A percentile compares a stretch with the other conserved stretches of the same genome.
Conservation (phyloP, 805 yeast genomes). For the Wickerhamomyces strasburgensis region DNA sequence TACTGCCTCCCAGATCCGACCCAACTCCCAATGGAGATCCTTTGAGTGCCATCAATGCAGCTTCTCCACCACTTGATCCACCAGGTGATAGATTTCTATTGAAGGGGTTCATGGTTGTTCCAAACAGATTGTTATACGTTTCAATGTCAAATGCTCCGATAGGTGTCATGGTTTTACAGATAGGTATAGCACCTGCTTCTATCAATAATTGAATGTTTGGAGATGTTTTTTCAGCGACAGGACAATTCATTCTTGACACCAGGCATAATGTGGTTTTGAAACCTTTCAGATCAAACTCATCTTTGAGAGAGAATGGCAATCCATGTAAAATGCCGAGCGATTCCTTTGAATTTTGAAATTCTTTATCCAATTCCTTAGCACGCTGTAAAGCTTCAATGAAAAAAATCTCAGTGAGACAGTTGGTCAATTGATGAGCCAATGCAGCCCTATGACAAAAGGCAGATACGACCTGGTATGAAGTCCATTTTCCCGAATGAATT, state of each 20-base stretch:
- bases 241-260: slow-evolving; percentile 38
- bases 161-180: slow-evolving; percentile 50
- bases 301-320: slow-evolving; percentile 58
- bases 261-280: slow-evolving; percentile 44
- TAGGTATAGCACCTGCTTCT: slow-evolving; percentile 47
- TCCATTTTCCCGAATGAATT: slow-evolving; percentile 28
- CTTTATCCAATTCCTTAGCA: slow-evolving; percentile 51
- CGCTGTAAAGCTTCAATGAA: slow-evolving; percentile 49
- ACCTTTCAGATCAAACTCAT: slow-evolving; percentile 35
- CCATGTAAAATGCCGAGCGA: slow-evolving; percentile 64
- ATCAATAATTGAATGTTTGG: slow-evolving; percentile 36
- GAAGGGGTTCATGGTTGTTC: slow-evolving; percentile 41
- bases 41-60: slow-evolving; percentile 38
- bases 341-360: slow-evolving; percentile 39
- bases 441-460: slow-evolving; percentile 57
- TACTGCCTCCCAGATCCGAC: slow-evolving; percentile 49
- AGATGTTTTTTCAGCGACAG: slow-evolving; percentile 42
- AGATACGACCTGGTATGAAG: slow-evolving; percentile 39
- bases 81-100: slow-evolving; percentile 41
- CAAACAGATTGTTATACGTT: slow-evolving; percentile 38
- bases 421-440: slow-evolving; percentile 50
- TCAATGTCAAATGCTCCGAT: slow-evolving; percentile 46
- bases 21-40: slow-evolving; percentile 51
- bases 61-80: slow-evolving; percentile 53
- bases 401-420: slow-evolving; percentile 33